Evolutionary conservation across 441 rosid genomes (phyloP).

Genomic region (Arabidopsis lyrata): DNA sequence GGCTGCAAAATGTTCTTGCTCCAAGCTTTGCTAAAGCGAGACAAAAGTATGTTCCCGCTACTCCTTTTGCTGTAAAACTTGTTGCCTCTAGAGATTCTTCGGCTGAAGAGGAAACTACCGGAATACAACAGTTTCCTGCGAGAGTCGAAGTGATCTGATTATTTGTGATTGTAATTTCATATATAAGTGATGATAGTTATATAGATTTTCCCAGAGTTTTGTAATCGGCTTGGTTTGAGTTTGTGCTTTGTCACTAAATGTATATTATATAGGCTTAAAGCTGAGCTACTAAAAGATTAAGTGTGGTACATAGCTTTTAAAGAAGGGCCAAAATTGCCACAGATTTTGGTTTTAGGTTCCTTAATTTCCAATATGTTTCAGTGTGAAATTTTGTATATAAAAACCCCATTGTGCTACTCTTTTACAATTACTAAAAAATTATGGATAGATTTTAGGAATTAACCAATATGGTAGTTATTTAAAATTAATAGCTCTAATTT

Average conservation of each 20-base stretch:
- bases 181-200: slow-evolving; percentile 28
- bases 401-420: background rate
- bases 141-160: slow-evolving; percentile 49
- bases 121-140: slow-evolving; percentile 57
- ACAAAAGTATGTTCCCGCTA: slow-evolving; percentile 37
- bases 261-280: slow-evolving; percentile 38
- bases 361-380: background rate
- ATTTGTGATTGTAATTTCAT: slow-evolving; percentile 8
- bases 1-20: slow-evolving; percentile 63
- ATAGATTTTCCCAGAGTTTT: slow-evolving; percentile 28
- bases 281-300: slow-evolving; percentile 3
- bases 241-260: slow-evolving; percentile 40
- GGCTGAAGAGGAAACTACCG: slow-evolving; percentile 53
- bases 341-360: slow-evolving; percentile 21
- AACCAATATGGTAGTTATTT: too few species aligned
- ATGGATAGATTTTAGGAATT: too few species aligned
- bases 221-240: slow-evolving; percentile 47
- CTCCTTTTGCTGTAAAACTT: slow-evolving; percentile 54
- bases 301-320: slow-evolving; percentile 24
- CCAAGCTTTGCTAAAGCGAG: slow-evolving; percentile 56
- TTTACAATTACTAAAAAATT: background rate
- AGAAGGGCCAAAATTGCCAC: slow-evolving; percentile 11
- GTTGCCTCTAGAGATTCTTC: slow-evolving; percentile 44
- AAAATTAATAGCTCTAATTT: background rate
- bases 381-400: background rate